These are phyloP conservation scores for Colletotrichum sp. DNA, from an alignment of 2,329 filamentous ascomycete species.

Conservation along the genomic window DNA sequence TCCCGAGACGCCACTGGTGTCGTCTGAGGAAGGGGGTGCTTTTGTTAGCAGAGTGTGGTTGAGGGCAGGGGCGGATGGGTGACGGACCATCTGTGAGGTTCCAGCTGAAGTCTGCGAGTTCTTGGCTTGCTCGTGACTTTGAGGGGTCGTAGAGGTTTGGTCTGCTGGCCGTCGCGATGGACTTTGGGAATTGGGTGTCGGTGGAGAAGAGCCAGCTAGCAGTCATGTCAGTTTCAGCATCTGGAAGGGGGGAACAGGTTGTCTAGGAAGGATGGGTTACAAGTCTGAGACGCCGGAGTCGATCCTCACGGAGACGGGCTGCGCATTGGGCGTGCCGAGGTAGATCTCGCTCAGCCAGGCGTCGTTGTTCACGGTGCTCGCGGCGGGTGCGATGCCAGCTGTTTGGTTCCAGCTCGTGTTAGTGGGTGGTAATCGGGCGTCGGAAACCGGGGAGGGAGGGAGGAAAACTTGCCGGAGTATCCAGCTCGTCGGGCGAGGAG, in stretches of 20 bases:
- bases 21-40: constrained; percentile 31
- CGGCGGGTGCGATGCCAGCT: not conserved
- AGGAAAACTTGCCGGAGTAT: not conserved
- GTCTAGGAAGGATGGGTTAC: not conserved
- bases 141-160: constrained; percentile 51
- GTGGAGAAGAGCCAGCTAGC: constrained; percentile 29
- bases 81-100: constrained; percentile 51
- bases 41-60: not conserved
- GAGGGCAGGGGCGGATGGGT: constrained; percentile 26
- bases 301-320: constrained; percentile 13
- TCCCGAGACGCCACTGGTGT: constrained; percentile 49
- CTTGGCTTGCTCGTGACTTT: constrained; percentile 46
- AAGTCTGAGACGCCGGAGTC: constrained; percentile 13
- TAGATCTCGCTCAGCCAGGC: constrained; percentile 14
- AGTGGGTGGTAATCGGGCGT: too few species aligned
- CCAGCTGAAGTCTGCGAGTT: constrained; percentile 52
- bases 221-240: not conserved
- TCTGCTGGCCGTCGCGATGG: constrained; percentile 35
- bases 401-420: not conserved
- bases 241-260: not conserved
- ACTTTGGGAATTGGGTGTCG: constrained; percentile 27
- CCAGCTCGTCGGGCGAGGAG: not conserved
- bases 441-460: not conserved
- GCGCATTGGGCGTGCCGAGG: not conserved
- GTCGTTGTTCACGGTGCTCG: not conserved